A percentile compares a stretch with the other conserved stretches of the same genome.
phyloP scores from a whole-genome alignment of 1,284 basidiomycete genomes.

The Tremellales sp. region DNA sequence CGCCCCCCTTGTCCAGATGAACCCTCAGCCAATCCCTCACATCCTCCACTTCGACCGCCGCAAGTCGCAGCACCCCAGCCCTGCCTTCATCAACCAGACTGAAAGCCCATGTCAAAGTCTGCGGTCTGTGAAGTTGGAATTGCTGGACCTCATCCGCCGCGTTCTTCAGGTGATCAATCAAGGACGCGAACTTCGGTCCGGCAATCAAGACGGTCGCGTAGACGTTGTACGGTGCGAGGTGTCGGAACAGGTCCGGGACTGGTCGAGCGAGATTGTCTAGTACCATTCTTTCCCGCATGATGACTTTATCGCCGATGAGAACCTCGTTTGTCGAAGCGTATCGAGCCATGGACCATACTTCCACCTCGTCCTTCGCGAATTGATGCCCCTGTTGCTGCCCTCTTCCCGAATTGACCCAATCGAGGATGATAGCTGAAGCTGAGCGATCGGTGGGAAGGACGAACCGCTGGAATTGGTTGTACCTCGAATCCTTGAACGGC shows the following conservation, averaged over 20 bases:
- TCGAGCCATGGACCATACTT: conserved; percentile 81
- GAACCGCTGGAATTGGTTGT: conserved; percentile 73
- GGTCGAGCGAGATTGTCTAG: conserved; percentile 58
- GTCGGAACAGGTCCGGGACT: conserved; percentile 5
- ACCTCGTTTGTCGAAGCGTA: conserved; percentile 87
- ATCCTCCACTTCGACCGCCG: conserved; percentile 43
- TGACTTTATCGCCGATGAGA: conserved; percentile 58
- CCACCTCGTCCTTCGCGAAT: conserved; percentile 55
- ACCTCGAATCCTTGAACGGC: conserved; percentile 79
- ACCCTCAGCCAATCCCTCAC: conserved; percentile 39
- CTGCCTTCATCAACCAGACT: conserved; percentile 21
- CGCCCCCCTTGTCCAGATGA: conserved; percentile 26
- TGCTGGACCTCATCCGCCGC: conserved; percentile 26
- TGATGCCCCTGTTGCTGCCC: conserved; percentile 14
- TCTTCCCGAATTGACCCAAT: conserved; percentile 86
- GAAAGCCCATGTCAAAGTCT: conserved; percentile 41
- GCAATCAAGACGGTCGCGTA: conserved; percentile 45
- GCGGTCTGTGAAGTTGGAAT: conserved; percentile 34
- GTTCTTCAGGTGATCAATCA: conserved; percentile 24
- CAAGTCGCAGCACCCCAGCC: conserved; percentile 42
- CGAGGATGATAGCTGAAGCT: conserved; percentile 68
- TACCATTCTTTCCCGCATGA: conserved; percentile 71
- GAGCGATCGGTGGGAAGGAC: conserved; percentile 46
- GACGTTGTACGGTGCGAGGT: conserved; percentile 44
- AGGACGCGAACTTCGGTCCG: conserved; percentile 31